Percentiles rank a stretch among this genome's conserved stretches.
These are phyloP conservation scores for Cicer yamashitae DNA, from an alignment of 306 rosid species.

Conservation along the genomic window DNA sequence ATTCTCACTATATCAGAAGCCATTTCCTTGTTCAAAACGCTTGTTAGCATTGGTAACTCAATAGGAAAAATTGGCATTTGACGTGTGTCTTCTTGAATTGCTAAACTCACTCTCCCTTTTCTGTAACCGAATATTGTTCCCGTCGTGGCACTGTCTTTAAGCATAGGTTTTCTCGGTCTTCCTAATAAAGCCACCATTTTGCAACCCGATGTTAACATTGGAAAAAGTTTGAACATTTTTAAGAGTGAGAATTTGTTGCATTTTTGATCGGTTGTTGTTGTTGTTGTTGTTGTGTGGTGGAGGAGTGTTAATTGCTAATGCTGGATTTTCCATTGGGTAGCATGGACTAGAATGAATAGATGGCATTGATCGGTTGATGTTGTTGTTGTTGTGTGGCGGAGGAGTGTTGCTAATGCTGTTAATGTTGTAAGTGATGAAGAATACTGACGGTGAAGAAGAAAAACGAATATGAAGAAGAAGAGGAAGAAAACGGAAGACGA, in stretches of 20 bases:
- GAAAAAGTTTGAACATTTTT: constrained; percentile 81
- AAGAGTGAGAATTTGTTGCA: constrained; percentile 59
- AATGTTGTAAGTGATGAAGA: too few species aligned
- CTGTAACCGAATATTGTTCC: constrained; percentile 90
- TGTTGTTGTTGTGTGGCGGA: too few species aligned
- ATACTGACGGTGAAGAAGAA: too few species aligned
- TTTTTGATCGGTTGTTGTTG: constrained; percentile 41
- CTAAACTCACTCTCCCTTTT: constrained; percentile 83
- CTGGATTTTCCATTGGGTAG: constrained; percentile 78
- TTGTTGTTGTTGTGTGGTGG: constrained; percentile 53
- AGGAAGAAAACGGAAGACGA: too few species aligned
- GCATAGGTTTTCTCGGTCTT: constrained; percentile 72
- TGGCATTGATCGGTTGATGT: too few species aligned
- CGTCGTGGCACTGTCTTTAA: constrained; percentile 83
- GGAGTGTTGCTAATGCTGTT: too few species aligned
- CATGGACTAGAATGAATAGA: constrained; percentile 77
- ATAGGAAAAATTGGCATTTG: constrained; percentile 81
- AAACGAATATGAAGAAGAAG: too few species aligned
- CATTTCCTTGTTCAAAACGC: constrained; percentile 84
- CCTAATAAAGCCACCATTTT: constrained; percentile 93
- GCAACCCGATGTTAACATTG: constrained; percentile 92
- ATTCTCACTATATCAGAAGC: constrained; percentile 76
- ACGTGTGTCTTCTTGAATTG: constrained; percentile 92
- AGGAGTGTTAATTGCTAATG: constrained; percentile 66
- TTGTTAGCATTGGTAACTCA: constrained; percentile 81